Base-by-base conservation (phyloP, 495 filamentous ascomycete genomes). In the Neurospora hispaniola region DNA sequence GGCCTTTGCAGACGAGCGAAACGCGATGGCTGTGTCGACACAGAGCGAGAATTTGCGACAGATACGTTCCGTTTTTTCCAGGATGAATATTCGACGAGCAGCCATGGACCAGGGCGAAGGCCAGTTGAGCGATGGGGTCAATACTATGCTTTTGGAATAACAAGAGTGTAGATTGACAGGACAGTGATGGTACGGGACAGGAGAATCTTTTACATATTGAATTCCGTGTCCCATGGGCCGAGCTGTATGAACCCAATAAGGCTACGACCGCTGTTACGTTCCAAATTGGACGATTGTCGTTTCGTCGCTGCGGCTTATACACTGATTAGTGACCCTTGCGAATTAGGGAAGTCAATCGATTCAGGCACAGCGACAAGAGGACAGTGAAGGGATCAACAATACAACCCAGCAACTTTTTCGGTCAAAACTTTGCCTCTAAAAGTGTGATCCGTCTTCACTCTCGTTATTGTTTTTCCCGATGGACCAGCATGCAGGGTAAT, bases 1-100 rank as follows among this genome's bases (percentile, higher is more conserved):
- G n/a, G 84, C 86, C 38, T 91, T 95, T 81, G 90, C 91, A 3
- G 88, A 92, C 74, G 91, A 94, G 69, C 89, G 92, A 68, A 89
- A 89, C 74, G 80, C 82, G 10, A 88, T 85, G 46, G 86, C 88
- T 0, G 86, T 86, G 38, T 90, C 92, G 71, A 79, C 89, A 12
- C 85, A 89, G 74, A 86, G 86, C 12, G 88, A 92, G 76, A 89
- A 90, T 75, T 81, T 96, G 14, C 87, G 89, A 68, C 90, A 94
- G 75, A 90, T 96, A 82, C 93, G 89, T 75, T 87, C 89, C 16
- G 85, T 96, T 18, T 94, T 97, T 54, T 79, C 84, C 18, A 82
- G 81, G 70, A 82, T 86, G 80, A 74, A 81, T 14, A 73, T 85
- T 38, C 71, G 74, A 42, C 62, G 31, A 48, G 23, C 62, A 62